These are phyloP conservation scores for Clonostachys sp. DNA, from an alignment of 2,329 filamentous ascomycete genomes.

Conservation along the genomic window DNA sequence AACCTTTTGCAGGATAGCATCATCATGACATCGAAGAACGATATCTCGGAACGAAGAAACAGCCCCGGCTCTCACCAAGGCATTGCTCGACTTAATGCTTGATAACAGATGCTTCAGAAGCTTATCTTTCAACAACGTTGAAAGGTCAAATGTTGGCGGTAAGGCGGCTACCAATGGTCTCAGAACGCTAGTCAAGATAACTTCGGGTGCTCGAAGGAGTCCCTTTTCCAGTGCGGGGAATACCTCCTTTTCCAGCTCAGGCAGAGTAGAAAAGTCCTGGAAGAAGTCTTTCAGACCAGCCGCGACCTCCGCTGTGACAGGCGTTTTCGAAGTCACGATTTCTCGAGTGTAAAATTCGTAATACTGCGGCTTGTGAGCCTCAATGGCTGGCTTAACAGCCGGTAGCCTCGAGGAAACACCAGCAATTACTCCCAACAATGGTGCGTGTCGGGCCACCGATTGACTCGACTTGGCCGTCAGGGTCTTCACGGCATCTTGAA, in stretches of 20 bases:
- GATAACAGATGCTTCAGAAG: slow-evolving; percentile 84
- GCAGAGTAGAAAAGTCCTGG: slow-evolving; percentile 61
- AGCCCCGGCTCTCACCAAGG: slow-evolving; percentile 69
- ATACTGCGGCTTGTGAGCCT: slow-evolving; percentile 63
- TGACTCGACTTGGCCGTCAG: slow-evolving; percentile 66
- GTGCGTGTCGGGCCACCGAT: slow-evolving; percentile 64
- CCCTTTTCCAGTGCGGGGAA: slow-evolving; percentile 84
- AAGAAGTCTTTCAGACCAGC: slow-evolving; percentile 81
- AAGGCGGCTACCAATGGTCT: slow-evolving; percentile 69
- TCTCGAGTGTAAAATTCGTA: slow-evolving; percentile 83
- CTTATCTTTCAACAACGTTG: slow-evolving; percentile 64
- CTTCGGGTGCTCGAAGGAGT: slow-evolving; percentile 82
- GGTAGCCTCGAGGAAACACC: slow-evolving; percentile 76
- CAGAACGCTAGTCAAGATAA: slow-evolving; percentile 76
- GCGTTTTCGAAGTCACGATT: slow-evolving; percentile 71
- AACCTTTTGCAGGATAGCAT: slow-evolving; percentile 58
- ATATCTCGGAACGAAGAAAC: slow-evolving; percentile 69
- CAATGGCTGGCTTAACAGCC: slow-evolving; percentile 56
- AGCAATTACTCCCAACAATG: slow-evolving; percentile 79
- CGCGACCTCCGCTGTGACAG: slow-evolving; percentile 68
- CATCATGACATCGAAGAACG: slow-evolving; percentile 56
- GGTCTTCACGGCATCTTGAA: slow-evolving; percentile 58
- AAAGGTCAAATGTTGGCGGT: slow-evolving; percentile 69
- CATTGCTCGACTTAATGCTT: slow-evolving; percentile 87
- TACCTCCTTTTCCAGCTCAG: slow-evolving; percentile 72